phyloP scores from a whole-genome alignment of 345 rosid species.

The Dimocarpus longan region DNA sequence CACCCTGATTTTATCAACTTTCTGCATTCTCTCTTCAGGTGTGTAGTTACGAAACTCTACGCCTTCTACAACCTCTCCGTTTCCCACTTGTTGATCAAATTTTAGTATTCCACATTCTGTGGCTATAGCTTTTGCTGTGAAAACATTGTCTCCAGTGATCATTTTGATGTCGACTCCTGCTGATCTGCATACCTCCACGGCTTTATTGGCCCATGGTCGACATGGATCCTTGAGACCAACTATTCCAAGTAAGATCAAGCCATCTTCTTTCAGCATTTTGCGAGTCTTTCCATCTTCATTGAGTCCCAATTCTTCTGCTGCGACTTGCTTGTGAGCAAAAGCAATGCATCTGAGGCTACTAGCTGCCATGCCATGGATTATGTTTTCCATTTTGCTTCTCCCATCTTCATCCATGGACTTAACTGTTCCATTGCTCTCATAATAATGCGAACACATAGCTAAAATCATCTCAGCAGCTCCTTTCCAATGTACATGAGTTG shows the following conservation, averaged over 20 bases:
- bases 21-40: slow-evolving; percentile 49
- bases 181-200: slow-evolving; percentile 55
- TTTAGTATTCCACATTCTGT: slow-evolving; percentile 63
- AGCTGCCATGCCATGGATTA: slow-evolving; percentile 58
- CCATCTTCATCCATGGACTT: slow-evolving; percentile 35
- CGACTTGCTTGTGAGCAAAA: slow-evolving; percentile 52
- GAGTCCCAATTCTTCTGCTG: slow-evolving; percentile 23
- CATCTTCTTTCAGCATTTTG: slow-evolving; percentile 41
- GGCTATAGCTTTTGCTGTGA: slow-evolving; percentile 78
- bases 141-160: slow-evolving; percentile 74
- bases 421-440: slow-evolving; percentile 33
- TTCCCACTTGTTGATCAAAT: slow-evolving; percentile 30
- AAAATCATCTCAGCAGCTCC: slow-evolving; percentile 73
- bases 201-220: slow-evolving; percentile 56
- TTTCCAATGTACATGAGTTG: slow-evolving; percentile 61
- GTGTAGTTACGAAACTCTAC: slow-evolving; percentile 54
- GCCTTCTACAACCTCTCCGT: slow-evolving; percentile 55
- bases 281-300: neutral
- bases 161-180: slow-evolving; percentile 68
- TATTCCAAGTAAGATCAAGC: slow-evolving; percentile 50
- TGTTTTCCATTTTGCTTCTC: slow-evolving; percentile 36
- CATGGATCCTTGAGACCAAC: slow-evolving; percentile 76
- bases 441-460: slow-evolving; percentile 56
- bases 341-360: slow-evolving; percentile 70
- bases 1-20: slow-evolving; percentile 52